Percentiles rank a stretch among this genome's conserved stretches.
Conservation (phyloP, 495 filamentous ascomycete species). For the Emericellopsis terricola region DNA sequence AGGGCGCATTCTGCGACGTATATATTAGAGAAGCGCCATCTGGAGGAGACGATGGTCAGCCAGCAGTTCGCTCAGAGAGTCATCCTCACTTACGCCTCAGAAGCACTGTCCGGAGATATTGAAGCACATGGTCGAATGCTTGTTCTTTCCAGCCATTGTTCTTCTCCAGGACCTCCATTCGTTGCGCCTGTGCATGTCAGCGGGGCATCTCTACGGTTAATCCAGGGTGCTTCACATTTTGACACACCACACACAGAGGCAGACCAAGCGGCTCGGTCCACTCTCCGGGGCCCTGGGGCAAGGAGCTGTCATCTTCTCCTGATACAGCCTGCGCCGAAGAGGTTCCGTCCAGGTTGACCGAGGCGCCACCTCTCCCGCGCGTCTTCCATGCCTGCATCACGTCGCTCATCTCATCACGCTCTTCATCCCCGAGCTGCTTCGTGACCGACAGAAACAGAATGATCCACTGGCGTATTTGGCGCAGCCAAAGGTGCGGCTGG, state of each 20-base stretch:
- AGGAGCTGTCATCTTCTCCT: slow-evolving; percentile 40
- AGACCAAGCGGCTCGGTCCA: slow-evolving; percentile 86
- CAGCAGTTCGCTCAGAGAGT: background rate
- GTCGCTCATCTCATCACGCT: slow-evolving; percentile 68
- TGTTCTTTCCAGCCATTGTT: slow-evolving; percentile 85
- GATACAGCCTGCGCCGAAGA: slow-evolving; percentile 15
- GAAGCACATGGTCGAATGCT: slow-evolving; percentile 79
- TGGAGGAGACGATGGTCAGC: slow-evolving; percentile 16
- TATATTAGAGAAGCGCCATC: slow-evolving; percentile 87
- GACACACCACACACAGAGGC: slow-evolving; percentile 82
- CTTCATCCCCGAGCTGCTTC: slow-evolving; percentile 53
- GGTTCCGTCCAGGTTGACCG: slow-evolving; percentile 28
- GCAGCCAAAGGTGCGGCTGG: slow-evolving; percentile 81
- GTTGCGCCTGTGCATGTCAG: slow-evolving; percentile 50
- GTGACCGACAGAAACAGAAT: slow-evolving; percentile 60
- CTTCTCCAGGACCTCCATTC: slow-evolving; percentile 72
- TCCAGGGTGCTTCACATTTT: slow-evolving; percentile 45
- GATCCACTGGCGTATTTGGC: slow-evolving; percentile 77
- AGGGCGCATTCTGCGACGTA: slow-evolving; percentile 62
- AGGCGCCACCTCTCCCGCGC: slow-evolving; percentile 32
- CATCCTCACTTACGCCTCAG: slow-evolving; percentile 53
- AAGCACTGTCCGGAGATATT: slow-evolving; percentile 72
- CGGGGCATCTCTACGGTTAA: background rate
- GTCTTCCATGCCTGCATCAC: slow-evolving; percentile 49
- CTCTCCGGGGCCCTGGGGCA: slow-evolving; percentile 78